phyloP scores from a whole-genome alignment of 2,329 filamentous ascomycete species.

The Nemania sp. region DNA sequence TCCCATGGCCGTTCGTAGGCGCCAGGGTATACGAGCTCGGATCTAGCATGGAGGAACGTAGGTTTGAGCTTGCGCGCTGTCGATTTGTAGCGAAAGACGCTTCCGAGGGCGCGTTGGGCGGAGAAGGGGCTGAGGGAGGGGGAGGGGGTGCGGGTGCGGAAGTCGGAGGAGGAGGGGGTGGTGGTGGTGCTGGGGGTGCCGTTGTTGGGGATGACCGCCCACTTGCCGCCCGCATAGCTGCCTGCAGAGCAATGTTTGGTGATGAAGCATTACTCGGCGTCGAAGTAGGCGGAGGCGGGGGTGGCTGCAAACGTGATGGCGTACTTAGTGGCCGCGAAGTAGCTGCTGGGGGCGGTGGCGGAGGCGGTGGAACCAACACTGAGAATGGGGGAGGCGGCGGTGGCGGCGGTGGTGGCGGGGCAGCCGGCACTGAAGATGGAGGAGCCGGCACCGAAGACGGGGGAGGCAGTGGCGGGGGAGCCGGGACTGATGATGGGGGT shows the following conservation, averaged over 20 bases:
- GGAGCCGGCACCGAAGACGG: slow-evolving; percentile 41
- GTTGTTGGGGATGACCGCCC: slow-evolving; percentile 43
- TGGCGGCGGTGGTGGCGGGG: slow-evolving; percentile 45
- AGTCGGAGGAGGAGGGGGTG: slow-evolving; percentile 46
- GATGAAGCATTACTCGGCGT: slow-evolving; percentile 32
- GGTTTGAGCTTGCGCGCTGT: slow-evolving; percentile 49
- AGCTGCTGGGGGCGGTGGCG: slow-evolving; percentile 36
- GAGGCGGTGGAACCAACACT: slow-evolving; percentile 49
- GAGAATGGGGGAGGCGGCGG: slow-evolving; percentile 43
- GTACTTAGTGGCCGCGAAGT: slow-evolving; percentile 33
- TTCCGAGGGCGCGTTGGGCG: slow-evolving; percentile 43
- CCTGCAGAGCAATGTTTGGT: slow-evolving; percentile 47
- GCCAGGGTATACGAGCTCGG: slow-evolving; percentile 76
- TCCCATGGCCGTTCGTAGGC: slow-evolving; percentile 58
- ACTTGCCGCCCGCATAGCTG: slow-evolving; percentile 45
- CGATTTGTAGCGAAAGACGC: slow-evolving; percentile 42
- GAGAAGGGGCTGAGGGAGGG: slow-evolving; percentile 49
- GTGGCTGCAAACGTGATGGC: slow-evolving; percentile 43
- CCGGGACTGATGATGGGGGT: slow-evolving; percentile 51
- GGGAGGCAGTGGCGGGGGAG: slow-evolving; percentile 43
- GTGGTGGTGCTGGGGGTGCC: slow-evolving; percentile 45
- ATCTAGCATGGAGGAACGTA: slow-evolving; percentile 70
- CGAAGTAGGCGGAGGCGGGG: slow-evolving; percentile 43
- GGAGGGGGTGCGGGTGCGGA: slow-evolving; percentile 50
- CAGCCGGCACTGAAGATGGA: slow-evolving; percentile 37